These are phyloP conservation scores for Platanthera guangdongensis DNA, from an alignment of 106 monocot genomes.

Conservation along the genomic window DNA sequence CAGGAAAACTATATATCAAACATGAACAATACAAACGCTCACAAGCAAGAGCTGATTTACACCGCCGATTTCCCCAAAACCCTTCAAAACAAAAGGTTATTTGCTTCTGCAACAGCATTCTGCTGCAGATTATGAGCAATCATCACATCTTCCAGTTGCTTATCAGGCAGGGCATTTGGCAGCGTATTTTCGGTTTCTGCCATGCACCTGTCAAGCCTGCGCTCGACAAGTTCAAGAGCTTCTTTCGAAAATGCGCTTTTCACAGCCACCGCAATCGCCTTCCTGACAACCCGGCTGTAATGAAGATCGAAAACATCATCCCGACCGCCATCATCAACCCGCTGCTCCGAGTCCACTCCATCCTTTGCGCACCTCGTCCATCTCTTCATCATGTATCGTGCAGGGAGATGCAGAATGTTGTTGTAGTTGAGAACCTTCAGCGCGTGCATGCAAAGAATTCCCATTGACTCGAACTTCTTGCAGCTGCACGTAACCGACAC, in stretches of 20 bases:
- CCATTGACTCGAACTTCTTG: constrained; percentile 41
- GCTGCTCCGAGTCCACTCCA: constrained; percentile 2
- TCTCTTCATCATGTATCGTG: constrained; percentile 37
- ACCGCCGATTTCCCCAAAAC: background rate
- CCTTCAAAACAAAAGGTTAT: constrained; percentile 20
- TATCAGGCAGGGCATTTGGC: constrained; percentile 8
- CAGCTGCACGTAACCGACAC: constrained; percentile 37
- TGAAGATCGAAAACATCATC: constrained; percentile 3
- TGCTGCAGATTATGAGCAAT: constrained; percentile 14
- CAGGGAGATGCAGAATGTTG: constrained; percentile 41
- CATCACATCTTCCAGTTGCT: constrained; percentile 18
- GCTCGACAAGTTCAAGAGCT: constrained; percentile 22
- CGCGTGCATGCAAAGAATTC: constrained; percentile 58
- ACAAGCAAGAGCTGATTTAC: no score
- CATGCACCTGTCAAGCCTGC: constrained; percentile 23
- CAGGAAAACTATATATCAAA: no score
- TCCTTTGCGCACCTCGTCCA: constrained; percentile 48
- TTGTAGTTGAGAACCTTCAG: constrained; percentile 55
- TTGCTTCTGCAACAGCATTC: constrained; percentile 12
- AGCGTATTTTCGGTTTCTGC: constrained; percentile 19
- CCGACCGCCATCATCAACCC: background rate
- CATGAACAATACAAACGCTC: no score
- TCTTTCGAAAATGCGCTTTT: constrained; percentile 33
- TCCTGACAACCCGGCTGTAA: constrained; percentile 22
- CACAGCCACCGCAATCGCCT: constrained; percentile 20